Base-by-base conservation (phyloP, 768 basidiomycete species). In the Podaxis carcinomalis region DNA sequence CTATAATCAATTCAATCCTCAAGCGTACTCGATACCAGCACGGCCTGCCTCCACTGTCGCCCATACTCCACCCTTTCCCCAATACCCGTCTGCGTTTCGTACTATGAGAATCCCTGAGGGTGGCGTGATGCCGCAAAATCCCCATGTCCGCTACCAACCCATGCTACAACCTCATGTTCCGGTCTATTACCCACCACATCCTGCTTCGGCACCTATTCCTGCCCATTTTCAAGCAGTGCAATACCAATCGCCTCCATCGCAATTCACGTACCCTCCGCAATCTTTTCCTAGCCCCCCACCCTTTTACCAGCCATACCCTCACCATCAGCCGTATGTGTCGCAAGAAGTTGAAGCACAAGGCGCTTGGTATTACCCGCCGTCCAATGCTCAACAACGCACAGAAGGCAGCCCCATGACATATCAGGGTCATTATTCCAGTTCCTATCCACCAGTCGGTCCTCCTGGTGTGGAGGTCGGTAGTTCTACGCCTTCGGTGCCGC, bases 361-460 rank as follows among this genome's bases (percentile, higher is more conserved):
- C n/a, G 70, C 75, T 1, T 84, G 83, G 82, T 86, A 80, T 77
- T 85, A 84, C 63, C 66, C 81, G 21, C 76, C 76, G 40, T 71
- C 72, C 56, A 63, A 69, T 56, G 25, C 72, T 1, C 32, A 71
- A 19, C 62, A 56, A 3, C 71, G 67, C 46, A 25, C 27, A 28
- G 74, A 74, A 3, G 61, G 62, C 2, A 62, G 66, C 3, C 65
- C 57, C n/a, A 65, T 64, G 11, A 64, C 72, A 19, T 78, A 76
- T 62, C 75, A 71, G 25, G 66, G 65, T 1, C 73, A 66, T 56
- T 75, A 75, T 63, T 61, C 69, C 2, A 63, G 71, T 53, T 65
- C 67, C 19, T 76, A 77, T 64, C 37, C 75, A 2, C 68, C 64
- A 1, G 58, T 59, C 4, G 63, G 63, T 3, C 69, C 67, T 46